A percentile compares a stretch with the other conserved stretches of the same genome.
These are phyloP conservation scores for Pisolithus albus DNA, from an alignment of 768 basidiomycete genomes.

Conservation along the genomic window DNA sequence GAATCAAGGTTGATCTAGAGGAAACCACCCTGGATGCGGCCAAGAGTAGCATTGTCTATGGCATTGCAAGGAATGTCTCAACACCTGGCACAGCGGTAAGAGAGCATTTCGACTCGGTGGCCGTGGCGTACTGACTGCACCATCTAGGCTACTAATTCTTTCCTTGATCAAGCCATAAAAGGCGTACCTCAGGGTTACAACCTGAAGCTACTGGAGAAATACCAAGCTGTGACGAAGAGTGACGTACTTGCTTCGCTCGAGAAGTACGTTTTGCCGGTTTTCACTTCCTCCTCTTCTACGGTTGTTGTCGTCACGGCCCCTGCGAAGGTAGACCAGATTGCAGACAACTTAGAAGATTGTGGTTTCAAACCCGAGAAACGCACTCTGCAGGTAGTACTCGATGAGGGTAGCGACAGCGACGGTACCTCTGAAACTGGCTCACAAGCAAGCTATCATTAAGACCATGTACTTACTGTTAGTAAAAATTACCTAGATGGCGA, in stretches of 20 bases:
- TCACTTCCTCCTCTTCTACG: slow-evolving; percentile 67
- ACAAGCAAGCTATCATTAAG: slow-evolving; percentile 11
- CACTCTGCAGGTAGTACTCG: slow-evolving; percentile 56
- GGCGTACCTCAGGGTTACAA: slow-evolving; percentile 71
- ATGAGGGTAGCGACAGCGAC: slow-evolving; percentile 28
- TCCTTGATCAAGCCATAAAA: slow-evolving; percentile 87
- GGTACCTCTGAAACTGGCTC: slow-evolving; percentile 29
- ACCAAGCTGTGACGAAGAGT: slow-evolving; percentile 71
- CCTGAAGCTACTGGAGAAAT: slow-evolving; percentile 68
- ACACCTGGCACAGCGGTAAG: slow-evolving; percentile 84
- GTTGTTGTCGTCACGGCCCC: slow-evolving; percentile 81
- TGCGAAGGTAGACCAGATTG: slow-evolving; percentile 68
- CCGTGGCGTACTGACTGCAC: slow-evolving; percentile 6
- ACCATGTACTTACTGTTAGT: not conserved
- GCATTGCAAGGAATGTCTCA: slow-evolving; percentile 72
- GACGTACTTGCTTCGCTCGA: slow-evolving; percentile 65
- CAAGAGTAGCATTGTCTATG: slow-evolving; percentile 86
- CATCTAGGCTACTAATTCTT: slow-evolving; percentile 68
- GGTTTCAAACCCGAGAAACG: slow-evolving; percentile 79
- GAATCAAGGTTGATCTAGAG: slow-evolving; percentile 65
- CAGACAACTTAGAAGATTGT: slow-evolving; percentile 48
- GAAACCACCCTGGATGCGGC: slow-evolving; percentile 81
- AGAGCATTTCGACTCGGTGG: slow-evolving; percentile 1
- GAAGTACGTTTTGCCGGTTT: slow-evolving; percentile 79
- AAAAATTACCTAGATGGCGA: not conserved